Evolutionary conservation across 2,329 filamentous ascomycete species (phyloP).

Genomic region (Phialophora macrospora): DNA sequence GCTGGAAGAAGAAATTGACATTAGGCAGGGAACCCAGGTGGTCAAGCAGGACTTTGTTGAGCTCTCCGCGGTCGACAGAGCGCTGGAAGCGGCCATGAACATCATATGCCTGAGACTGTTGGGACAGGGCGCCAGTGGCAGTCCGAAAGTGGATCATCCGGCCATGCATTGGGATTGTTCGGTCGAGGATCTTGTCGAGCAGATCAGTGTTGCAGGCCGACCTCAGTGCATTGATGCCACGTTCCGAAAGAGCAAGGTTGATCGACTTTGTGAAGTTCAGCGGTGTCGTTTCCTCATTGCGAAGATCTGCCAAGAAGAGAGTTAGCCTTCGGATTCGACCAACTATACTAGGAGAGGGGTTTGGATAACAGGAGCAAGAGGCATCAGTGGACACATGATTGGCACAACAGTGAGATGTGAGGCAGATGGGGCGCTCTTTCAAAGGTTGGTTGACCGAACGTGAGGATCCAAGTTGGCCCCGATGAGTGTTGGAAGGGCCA

Average conservation of each 20-base stretch:
- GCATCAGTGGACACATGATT: neutral
- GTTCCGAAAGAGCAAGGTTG: conserved; percentile 91
- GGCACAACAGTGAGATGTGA: neutral
- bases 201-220: conserved; percentile 70
- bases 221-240: conserved; percentile 86
- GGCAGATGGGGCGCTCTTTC: neutral
- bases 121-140: conserved; percentile 69
- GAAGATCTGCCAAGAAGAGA: conserved; percentile 68
- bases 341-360: neutral
- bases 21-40: conserved; percentile 83
- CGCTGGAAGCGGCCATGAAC: conserved; percentile 84
- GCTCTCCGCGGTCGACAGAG: conserved; percentile 79
- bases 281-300: conserved; percentile 78
- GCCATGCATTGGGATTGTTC: conserved; percentile 90
- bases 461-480: neutral
- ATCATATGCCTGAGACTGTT: conserved; percentile 87
- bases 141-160: conserved; percentile 89
- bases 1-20: conserved; percentile 88
- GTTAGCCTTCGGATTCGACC: neutral
- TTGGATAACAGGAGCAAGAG: neutral
- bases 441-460: neutral
- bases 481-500: neutral
- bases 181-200: conserved; percentile 72
- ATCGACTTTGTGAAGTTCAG: conserved; percentile 99
- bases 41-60: conserved; percentile 85